Evolutionary conservation across 768 basidiomycete species (phyloP).

Genomic region (Suillus spraguei): DNA sequence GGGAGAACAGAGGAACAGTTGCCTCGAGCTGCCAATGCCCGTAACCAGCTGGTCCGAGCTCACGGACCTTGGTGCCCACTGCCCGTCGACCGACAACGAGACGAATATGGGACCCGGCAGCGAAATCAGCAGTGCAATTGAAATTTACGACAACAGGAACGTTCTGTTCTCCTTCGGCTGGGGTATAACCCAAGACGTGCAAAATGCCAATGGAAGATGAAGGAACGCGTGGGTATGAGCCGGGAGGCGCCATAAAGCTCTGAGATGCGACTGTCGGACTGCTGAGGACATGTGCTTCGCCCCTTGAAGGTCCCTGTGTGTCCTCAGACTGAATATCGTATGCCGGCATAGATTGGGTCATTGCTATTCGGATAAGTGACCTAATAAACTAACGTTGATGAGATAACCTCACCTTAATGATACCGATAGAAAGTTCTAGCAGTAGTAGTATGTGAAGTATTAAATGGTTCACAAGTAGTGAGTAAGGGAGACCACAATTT

Average conservation of each 20-base stretch:
- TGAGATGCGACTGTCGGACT: slow-evolving; percentile 17
- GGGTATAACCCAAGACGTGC: slow-evolving; percentile 65
- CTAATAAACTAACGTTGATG: neutral
- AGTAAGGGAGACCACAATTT: neutral
- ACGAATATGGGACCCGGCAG: slow-evolving; percentile 55
- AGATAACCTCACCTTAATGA: neutral
- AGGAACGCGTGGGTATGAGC: slow-evolving; percentile 32
- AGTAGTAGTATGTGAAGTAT: neutral
- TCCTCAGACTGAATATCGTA: neutral
- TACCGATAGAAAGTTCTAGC: neutral
- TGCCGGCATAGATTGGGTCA: slow-evolving; percentile 8
- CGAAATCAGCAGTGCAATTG: slow-evolving; percentile 31
- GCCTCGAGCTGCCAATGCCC: slow-evolving; percentile 70
- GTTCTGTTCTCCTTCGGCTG: slow-evolving; percentile 63
- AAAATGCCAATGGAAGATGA: slow-evolving; percentile 57
- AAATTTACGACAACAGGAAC: slow-evolving; percentile 64
- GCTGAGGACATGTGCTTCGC: neutral
- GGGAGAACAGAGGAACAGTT: slow-evolving; percentile 55
- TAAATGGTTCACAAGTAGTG: neutral
- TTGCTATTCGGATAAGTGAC: neutral
- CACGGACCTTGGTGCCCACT: slow-evolving; percentile 65
- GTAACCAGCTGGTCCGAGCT: slow-evolving; percentile 46
- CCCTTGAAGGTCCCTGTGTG: neutral
- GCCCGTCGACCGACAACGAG: slow-evolving; percentile 74
- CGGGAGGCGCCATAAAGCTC: slow-evolving; percentile 14